phyloP scores from a whole-genome alignment of 2,329 filamentous ascomycete species.

The Emmonsia crescens region DNA sequence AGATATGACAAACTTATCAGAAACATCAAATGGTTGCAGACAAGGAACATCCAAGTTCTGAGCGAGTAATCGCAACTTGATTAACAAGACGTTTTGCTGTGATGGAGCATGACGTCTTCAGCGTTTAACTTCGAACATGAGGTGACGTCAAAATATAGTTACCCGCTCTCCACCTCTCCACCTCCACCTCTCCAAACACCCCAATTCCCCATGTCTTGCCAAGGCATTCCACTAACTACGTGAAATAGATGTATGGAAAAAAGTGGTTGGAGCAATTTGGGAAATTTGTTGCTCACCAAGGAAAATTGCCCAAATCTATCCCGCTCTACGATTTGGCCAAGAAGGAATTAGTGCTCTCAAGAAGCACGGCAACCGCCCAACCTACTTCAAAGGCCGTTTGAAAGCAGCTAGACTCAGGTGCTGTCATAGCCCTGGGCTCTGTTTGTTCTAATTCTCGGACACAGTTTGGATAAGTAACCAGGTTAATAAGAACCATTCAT shows the following conservation, averaged over 20 bases:
- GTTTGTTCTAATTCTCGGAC: neutral
- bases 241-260: neutral
- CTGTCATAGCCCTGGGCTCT: neutral
- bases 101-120: neutral
- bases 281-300: neutral
- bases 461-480: neutral
- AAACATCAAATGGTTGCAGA: neutral
- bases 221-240: neutral
- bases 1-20: neutral
- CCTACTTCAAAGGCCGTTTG: neutral
- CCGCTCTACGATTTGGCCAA: neutral
- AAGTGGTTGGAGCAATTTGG: neutral
- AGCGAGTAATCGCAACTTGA: neutral
- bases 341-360: neutral
- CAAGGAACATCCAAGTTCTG: neutral
- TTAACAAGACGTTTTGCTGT: neutral
- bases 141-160: too few species aligned
- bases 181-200: neutral
- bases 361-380: neutral
- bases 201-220: neutral
- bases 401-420: neutral
- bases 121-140: too few species aligned
- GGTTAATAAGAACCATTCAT: neutral
- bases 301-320: neutral
- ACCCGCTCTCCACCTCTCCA: too few species aligned